Percentiles rank a stretch among this genome's conserved stretches.
Evolutionary conservation across 73 alveolate species (phyloP).

Genomic region (Paramecium primaurelia): DNA sequence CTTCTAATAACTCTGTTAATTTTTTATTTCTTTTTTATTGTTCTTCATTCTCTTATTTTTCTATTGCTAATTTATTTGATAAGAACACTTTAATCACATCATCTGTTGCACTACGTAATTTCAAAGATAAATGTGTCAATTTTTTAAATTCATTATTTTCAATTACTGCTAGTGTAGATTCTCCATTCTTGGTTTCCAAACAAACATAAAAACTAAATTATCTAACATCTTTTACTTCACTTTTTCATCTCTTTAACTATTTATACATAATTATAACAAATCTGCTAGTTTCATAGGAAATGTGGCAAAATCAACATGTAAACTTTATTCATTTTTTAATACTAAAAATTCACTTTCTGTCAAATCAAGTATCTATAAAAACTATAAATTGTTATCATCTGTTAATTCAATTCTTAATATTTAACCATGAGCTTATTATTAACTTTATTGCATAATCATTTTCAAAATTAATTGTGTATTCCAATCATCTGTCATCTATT

Average conservation of each 20-base stretch:
- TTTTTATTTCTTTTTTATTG: background rate
- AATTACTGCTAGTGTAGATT: conserved; percentile 33
- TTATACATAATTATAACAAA: conserved; percentile 42
- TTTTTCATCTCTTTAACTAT: conserved; percentile 52
- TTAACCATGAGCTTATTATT: conserved; percentile 55
- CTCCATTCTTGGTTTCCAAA: conserved; percentile 57
- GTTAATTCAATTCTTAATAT: conserved; percentile 51
- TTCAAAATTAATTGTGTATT: conserved; percentile 34
- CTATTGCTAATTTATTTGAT: conserved; percentile 10
- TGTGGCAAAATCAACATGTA: conserved; percentile 55
- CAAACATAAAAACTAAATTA: conserved; percentile 7
- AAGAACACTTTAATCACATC: conserved; percentile 37
- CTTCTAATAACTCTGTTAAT: conserved; percentile 30
- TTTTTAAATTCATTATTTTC: conserved; percentile 59
- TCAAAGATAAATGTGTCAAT: conserved; percentile 50
- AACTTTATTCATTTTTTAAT: conserved; percentile 52
- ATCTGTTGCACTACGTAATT: conserved; percentile 52
- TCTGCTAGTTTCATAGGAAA: conserved; percentile 57
- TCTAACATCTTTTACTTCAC: background rate
- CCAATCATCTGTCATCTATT: conserved; percentile 52
- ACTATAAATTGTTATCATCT: conserved; percentile 39
- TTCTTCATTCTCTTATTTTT: conserved; percentile 36
- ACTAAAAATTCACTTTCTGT: conserved; percentile 48
- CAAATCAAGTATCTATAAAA: conserved; percentile 38
- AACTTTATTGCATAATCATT: conserved; percentile 18